These are phyloP conservation scores for Peronospora farinosa DNA, from an alignment of 352 stramenopile genomes.

Conservation along the genomic window DNA sequence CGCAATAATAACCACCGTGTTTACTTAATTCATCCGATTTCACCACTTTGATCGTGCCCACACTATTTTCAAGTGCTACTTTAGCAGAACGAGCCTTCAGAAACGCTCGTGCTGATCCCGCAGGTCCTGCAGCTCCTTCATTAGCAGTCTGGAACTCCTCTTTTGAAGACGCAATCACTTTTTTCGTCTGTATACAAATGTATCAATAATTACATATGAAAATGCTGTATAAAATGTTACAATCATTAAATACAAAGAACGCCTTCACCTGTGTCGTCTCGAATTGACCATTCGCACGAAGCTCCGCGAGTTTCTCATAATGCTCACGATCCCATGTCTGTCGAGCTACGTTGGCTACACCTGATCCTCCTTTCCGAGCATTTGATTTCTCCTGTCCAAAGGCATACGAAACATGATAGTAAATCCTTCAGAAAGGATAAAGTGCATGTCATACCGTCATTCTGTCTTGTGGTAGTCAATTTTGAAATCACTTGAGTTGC, in stretches of 20 bases:
- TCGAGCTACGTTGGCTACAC: slow-evolving; percentile 74
- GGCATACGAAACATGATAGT: background rate
- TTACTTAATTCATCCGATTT: slow-evolving; percentile 78
- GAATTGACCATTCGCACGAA: slow-evolving; percentile 65
- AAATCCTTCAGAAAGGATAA: background rate
- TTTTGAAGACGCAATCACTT: slow-evolving; percentile 60
- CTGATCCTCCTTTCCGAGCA: slow-evolving; percentile 34
- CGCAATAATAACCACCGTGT: slow-evolving; percentile 87
- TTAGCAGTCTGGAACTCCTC: slow-evolving; percentile 73
- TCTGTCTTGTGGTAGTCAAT: background rate
- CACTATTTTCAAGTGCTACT: slow-evolving; percentile 76
- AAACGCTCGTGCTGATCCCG: slow-evolving; percentile 64
- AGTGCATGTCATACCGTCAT: slow-evolving; percentile 8
- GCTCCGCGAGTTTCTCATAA: slow-evolving; percentile 72
- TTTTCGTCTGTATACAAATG: slow-evolving; percentile 35
- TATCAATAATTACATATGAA: background rate
- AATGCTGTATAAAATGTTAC: background rate
- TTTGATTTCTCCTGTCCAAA: slow-evolving; percentile 32
- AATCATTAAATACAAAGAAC: background rate
- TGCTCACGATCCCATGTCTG: slow-evolving; percentile 78
- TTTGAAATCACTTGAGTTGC: slow-evolving; percentile 3
- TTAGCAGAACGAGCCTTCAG: slow-evolving; percentile 69
- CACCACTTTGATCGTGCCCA: slow-evolving; percentile 83
- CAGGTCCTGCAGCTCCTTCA: slow-evolving; percentile 54
- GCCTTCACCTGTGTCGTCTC: slow-evolving; percentile 39